phyloP scores from a whole-genome alignment of 78 protist species.

The Protostelium mycophagum region DNA sequence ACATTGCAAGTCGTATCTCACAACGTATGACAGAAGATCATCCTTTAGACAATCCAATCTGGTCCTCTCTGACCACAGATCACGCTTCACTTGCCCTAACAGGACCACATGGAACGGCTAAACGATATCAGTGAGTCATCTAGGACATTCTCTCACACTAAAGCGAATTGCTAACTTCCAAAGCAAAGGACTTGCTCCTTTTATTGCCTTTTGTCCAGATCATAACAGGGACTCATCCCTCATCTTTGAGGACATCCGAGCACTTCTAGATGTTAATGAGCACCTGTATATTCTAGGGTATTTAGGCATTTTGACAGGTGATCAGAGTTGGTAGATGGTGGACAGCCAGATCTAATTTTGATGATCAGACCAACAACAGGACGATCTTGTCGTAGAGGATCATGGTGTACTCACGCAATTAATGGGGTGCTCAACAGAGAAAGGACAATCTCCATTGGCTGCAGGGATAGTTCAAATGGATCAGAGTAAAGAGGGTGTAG shows the following conservation, averaged over 20 bases:
- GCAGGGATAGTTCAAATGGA: not conserved
- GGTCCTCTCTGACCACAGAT: not conserved
- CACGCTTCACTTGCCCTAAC: not conserved
- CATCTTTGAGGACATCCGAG: not conserved
- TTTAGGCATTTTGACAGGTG: not conserved
- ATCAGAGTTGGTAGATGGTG: not conserved
- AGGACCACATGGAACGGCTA: not conserved
- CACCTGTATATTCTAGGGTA: not conserved
- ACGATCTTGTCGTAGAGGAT: not conserved
- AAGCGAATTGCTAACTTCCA: not conserved
- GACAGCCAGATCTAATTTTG: not conserved
- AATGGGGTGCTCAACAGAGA: not conserved
- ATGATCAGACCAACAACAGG: not conserved
- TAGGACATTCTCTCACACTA: not conserved
- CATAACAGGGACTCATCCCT: not conserved
- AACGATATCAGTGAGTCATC: not conserved
- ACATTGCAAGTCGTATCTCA: no score
- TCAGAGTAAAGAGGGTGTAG: not conserved
- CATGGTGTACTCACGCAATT: no score
- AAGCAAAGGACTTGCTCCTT: not conserved
- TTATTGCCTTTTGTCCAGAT: not conserved
- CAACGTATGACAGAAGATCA: not conserved
- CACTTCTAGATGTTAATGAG: not conserved
- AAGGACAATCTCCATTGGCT: not conserved
- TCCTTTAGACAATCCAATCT: not conserved